Percentiles rank a stretch among this genome's conserved stretches.
These are phyloP conservation scores for Colletotrichum sojae DNA, from an alignment of 2,329 filamentous ascomycete genomes.

Conservation along the genomic window DNA sequence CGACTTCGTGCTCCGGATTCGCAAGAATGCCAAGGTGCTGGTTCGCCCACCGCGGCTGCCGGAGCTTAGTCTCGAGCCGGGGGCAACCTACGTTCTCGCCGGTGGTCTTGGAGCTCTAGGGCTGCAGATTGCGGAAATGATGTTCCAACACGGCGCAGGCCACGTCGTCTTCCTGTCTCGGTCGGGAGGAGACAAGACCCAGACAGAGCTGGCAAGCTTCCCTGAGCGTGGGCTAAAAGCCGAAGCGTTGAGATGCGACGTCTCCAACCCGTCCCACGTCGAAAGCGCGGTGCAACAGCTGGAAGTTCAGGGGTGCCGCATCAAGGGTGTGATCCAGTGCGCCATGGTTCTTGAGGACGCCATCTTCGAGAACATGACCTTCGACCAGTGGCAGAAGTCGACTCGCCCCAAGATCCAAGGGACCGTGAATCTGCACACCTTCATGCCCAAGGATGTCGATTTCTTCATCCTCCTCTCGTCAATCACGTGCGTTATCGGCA, in stretches of 20 bases:
- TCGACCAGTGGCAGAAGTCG: conserved; percentile 49
- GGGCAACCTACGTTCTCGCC: conserved; percentile 22
- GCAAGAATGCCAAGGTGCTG: neutral
- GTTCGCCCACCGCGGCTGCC: conserved; percentile 39
- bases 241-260: conserved; percentile 23
- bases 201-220: neutral
- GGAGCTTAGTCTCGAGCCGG: conserved; percentile 25
- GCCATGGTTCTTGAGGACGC: conserved; percentile 60
- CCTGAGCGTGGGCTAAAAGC: neutral
- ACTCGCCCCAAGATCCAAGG: conserved; percentile 52
- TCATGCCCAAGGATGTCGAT: conserved; percentile 47
- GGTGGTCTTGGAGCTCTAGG: conserved; percentile 46
- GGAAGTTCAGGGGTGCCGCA: conserved; percentile 41
- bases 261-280: conserved; percentile 5
- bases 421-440: conserved; percentile 46
- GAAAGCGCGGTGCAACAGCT: neutral
- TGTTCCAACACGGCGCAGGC: conserved; percentile 46
- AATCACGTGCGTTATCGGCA: conserved; percentile 51
- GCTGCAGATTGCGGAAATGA: conserved; percentile 43
- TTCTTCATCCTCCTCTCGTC: conserved; percentile 59
- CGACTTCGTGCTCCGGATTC: conserved; percentile 39
- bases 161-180: conserved; percentile 50
- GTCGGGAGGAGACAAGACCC: conserved; percentile 27
- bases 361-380: conserved; percentile 53
- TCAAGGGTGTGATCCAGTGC: conserved; percentile 60